Base-by-base conservation (phyloP, 73 alveolate genomes). In the Paramecium sonneborni region DNA sequence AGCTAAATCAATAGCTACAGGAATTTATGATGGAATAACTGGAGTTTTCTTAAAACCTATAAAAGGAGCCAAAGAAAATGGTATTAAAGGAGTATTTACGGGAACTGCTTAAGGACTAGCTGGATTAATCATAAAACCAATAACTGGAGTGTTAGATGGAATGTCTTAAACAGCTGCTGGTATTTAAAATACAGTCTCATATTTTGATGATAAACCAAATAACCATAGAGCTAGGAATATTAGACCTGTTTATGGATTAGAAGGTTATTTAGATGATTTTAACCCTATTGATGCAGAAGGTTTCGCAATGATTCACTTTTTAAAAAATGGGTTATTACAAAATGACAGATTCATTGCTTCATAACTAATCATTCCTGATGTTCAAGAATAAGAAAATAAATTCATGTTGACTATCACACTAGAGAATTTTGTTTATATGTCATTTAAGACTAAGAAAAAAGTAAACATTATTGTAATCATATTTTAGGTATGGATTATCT, bases 141-240 rank as follows among this genome's bases (percentile, higher is more conserved):
- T 86, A 32, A 41, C 93, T 86, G 93, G 93, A 6, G 93, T 86
- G 6, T 58, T 86, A 12, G 93, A 86, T 24, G 93, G 85, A 12
- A 39, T 76, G 28, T 58, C 88, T 23, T 86, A 72, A 4, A 57
- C 85, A 3, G 79, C 93, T 5, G 93, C 74, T 24, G 93, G 93
- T n/a, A 62, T 86, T 5, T 24, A 86, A 58, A 86, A 86, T 86
- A 57, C 70, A n/a, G 85, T 86, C 2, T 7, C 52, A 14, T 35
- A 23, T 34, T 44, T 44, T 34, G 93, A 86, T 37, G 93, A 86
- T 24, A 86, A 86, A 86, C 79, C 93, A 35, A 86, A 86, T 86
- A 72, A 57, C 10, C 10, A 35, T 56, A 86, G 93, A n/a, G 35
- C 85, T 9, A 86, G 93, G 62, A 86, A 58, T 23, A 72, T 76